A percentile compares a stretch with the other conserved stretches of the same genome.
phyloP scores from a whole-genome alignment of 371 early-diverging fungal species.

The Mortierella sp. region DNA sequence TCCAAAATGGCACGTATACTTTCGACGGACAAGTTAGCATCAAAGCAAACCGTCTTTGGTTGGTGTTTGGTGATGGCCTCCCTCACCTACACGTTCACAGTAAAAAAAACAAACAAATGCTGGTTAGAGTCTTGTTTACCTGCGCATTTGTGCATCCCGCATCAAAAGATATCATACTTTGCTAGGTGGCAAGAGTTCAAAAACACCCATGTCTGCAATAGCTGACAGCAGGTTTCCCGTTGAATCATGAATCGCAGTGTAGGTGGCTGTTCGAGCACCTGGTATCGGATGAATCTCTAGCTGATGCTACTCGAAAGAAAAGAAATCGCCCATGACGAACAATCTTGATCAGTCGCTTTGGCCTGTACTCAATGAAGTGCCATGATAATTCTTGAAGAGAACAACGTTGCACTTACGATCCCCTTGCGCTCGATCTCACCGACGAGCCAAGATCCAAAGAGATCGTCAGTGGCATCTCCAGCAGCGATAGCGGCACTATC shows the following conservation, averaged over 20 bases:
- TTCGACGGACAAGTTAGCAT: conserved; percentile 73
- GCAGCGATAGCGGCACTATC: neutral
- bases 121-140: too few species aligned
- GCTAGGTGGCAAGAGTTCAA: conserved; percentile 57
- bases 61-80: conserved; percentile 41
- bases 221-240: conserved; percentile 81
- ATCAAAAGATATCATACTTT: too few species aligned
- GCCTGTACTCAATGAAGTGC: too few species aligned
- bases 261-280: conserved; percentile 64
- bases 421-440: conserved; percentile 64
- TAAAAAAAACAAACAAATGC: neutral
- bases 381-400: neutral
- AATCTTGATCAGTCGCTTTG: too few species aligned
- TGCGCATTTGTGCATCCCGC: too few species aligned
- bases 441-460: conserved; percentile 64
- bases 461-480: conserved; percentile 58
- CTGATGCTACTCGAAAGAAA: conserved; percentile 32
- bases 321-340: neutral
- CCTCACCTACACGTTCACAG: conserved; percentile 37
- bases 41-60: conserved; percentile 72
- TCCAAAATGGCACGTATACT: conserved; percentile 58
- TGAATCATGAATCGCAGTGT: conserved; percentile 79
- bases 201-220: conserved; percentile 91
- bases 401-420: conserved; percentile 57
- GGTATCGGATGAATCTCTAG: conserved; percentile 38